Conservation (phyloP, 805 yeast species). For the Nematodospora valgi region DNA sequence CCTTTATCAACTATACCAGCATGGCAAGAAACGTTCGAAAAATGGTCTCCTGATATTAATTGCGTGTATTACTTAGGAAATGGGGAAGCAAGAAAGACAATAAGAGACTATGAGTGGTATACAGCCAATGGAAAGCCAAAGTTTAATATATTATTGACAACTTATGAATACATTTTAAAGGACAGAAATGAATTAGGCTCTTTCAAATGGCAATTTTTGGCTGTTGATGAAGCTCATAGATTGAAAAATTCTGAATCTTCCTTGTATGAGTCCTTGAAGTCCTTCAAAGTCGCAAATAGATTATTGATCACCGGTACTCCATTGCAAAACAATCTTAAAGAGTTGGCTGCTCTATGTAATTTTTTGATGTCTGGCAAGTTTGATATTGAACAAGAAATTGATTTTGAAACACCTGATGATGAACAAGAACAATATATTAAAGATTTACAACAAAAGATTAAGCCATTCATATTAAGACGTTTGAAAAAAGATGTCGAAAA, state of each 20-base stretch:
- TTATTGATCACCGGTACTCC: constrained; percentile 97
- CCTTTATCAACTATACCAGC: constrained; percentile 96
- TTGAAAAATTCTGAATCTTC: constrained; percentile 93
- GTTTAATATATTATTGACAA: constrained; percentile 88
- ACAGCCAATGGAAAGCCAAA: constrained; percentile 66
- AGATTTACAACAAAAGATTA: constrained; percentile 76
- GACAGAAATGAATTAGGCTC: constrained; percentile 78
- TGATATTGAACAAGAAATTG: constrained; percentile 89
- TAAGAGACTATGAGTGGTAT: constrained; percentile 83
- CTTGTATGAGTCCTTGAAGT: constrained; percentile 79
- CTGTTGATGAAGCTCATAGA: constrained; percentile 98
- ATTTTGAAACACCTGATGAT: constrained; percentile 83
- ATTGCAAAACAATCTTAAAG: constrained; percentile 90
- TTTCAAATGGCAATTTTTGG: constrained; percentile 92
- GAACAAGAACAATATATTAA: constrained; percentile 88
- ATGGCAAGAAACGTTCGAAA: constrained; percentile 98
- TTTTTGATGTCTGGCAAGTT: constrained; percentile 95
- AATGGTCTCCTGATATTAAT: constrained; percentile 96
- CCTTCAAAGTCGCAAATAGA: constrained; percentile 80
- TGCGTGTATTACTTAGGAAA: constrained; percentile 93
- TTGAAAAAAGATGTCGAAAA: constrained; percentile 97
- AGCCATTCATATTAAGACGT: constrained; percentile 90
- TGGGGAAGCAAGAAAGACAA: constrained; percentile 74
- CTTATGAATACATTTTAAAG: constrained; percentile 93
- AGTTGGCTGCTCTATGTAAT: constrained; percentile 90